Conservation (phyloP, 352 stramenopile genomes). For the Phytophthora colocasiae region DNA sequence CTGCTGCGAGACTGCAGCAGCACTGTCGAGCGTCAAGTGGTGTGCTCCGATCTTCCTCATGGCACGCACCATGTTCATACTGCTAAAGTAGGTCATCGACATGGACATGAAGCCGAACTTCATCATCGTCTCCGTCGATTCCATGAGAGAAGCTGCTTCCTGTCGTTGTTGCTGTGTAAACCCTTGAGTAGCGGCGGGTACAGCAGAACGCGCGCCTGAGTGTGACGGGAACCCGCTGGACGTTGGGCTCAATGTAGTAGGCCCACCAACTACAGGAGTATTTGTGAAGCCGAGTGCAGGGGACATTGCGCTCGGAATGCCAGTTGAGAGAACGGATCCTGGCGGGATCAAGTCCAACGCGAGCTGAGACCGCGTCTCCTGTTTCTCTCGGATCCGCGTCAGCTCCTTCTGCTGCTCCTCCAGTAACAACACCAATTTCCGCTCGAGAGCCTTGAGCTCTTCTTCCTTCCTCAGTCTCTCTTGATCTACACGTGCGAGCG, state of each 20-base stretch:
- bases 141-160: conserved; percentile 92
- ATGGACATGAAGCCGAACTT: conserved; percentile 99
- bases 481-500: conserved; percentile 87
- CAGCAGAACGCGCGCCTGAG: background rate
- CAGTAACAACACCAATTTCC: conserved; percentile 94
- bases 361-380: conserved; percentile 57
- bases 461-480: conserved; percentile 92
- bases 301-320: conserved; percentile 11
- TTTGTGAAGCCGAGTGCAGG: conserved; percentile 20
- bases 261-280: conserved; percentile 34
- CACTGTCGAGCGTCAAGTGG: conserved; percentile 91
- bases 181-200: conserved; percentile 25
- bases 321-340: background rate
- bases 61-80: conserved; percentile 97
- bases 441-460: conserved; percentile 93
- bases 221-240: conserved; percentile 6
- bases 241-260: conserved; percentile 28
- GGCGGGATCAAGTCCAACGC: conserved; percentile 52
- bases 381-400: conserved; percentile 68
- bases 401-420: conserved; percentile 96
- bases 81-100: conserved; percentile 98
- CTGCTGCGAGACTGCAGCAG: conserved; percentile 64
- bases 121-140: conserved; percentile 98
- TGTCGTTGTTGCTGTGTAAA: conserved; percentile 88
- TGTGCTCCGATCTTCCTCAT: conserved; percentile 94